These are phyloP conservation scores for Ceratobasidium sp. DNA, from an alignment of 1,284 basidiomycete genomes.

Conservation along the genomic window DNA sequence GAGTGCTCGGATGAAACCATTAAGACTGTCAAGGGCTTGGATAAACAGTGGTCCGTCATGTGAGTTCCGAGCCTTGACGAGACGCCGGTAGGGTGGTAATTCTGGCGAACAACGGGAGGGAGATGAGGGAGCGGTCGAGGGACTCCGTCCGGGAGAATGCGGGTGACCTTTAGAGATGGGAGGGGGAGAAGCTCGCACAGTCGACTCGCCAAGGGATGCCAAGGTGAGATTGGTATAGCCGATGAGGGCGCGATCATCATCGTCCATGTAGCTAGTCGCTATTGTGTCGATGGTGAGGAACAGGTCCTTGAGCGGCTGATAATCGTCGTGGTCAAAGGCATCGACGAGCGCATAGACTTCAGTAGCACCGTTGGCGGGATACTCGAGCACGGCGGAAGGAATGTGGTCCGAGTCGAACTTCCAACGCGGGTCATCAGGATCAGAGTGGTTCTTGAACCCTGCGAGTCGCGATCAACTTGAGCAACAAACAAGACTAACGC, in stretches of 20 bases:
- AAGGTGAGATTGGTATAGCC: slow-evolving; percentile 35
- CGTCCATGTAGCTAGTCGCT: slow-evolving; percentile 44
- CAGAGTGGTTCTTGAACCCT: slow-evolving; percentile 45
- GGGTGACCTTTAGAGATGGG: slow-evolving; percentile 21
- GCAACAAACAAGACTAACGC: neutral
- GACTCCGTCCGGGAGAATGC: slow-evolving; percentile 19
- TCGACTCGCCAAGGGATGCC: neutral
- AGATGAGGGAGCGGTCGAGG: slow-evolving; percentile 8
- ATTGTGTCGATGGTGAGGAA: slow-evolving; percentile 46
- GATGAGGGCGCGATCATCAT: slow-evolving; percentile 43
- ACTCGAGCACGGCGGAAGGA: slow-evolving; percentile 44
- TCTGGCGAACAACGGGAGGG: slow-evolving; percentile 14
- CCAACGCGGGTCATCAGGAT: slow-evolving; percentile 45
- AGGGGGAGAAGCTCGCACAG: slow-evolving; percentile 33
- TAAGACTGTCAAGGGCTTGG: slow-evolving; percentile 41
- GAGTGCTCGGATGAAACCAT: slow-evolving; percentile 37
- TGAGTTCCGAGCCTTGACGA: slow-evolving; percentile 45
- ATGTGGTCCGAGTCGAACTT: slow-evolving; percentile 39
- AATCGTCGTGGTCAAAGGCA: slow-evolving; percentile 46
- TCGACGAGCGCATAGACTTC: slow-evolving; percentile 38
- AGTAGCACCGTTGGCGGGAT: slow-evolving; percentile 43
- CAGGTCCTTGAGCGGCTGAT: slow-evolving; percentile 47
- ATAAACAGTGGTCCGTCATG: slow-evolving; percentile 45
- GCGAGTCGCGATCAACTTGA: slow-evolving; percentile 6
- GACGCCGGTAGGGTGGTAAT: slow-evolving; percentile 20